Base-by-base conservation (phyloP, 225 moss, liverwort and hornwort species). In the Pseudoscleropodium purum region DNA sequence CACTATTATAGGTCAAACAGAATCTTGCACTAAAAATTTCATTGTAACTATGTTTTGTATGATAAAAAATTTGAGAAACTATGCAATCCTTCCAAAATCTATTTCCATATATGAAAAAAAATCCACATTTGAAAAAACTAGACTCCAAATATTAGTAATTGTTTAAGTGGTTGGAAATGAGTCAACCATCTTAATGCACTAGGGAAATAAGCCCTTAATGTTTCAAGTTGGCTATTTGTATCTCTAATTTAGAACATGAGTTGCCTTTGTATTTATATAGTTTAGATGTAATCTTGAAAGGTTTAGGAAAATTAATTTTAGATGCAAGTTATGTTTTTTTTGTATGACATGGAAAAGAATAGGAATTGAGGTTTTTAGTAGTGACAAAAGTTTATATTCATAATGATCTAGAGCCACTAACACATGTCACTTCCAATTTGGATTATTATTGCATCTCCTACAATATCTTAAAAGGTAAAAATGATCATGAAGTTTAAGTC, bases 391-490 rank as follows among this genome's bases (percentile, higher is more conserved):
- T 36, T 36, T 54, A 6, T 15, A 54, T 15, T 78, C 15, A 14
- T 37, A 0, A 36, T 54, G 6, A 54, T 54, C 0, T 0, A 0
- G 15, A 54, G 5, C 36, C 0, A 36, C 5, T 54, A 54, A 24
- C 1, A 54, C 24, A 9, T 23, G 6, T 36, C 24, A 54, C 15
- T 24, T 54, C 15, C 2, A 78, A 37, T 78, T 37, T 78, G 54
- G 1, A 37, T 78, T 3, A 25, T 25, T 37, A 25, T 56, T 56
- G 10, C 8, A 77, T 77, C 5, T 54, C 3, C 4, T 21, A 10
- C 25, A 78, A 57, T 15, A 0, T 16, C 37, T 25, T 0, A 6
- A 0, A 77, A 52, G 23, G 19, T 14, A 7, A 34, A 23, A 51
- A 13, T 34, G 8, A 21, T 51, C 21, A 51, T 19, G 12, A 76